Conservation (phyloP, 257 asterid species). For the Striga asiatica region DNA sequence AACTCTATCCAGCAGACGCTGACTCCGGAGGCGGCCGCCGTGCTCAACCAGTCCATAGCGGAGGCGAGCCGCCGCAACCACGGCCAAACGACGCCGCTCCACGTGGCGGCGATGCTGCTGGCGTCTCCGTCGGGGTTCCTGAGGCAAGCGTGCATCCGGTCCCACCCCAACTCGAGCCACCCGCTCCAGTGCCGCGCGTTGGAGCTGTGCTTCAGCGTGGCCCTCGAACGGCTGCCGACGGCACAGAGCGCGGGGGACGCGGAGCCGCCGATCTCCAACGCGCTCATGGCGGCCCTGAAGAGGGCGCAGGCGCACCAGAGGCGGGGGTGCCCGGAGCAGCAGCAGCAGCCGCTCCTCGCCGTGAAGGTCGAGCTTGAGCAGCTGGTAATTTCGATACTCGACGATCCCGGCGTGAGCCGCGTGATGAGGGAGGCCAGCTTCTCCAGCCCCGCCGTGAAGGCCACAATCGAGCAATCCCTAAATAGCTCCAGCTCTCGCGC, state of each 20-base stretch:
- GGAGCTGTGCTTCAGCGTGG: slow-evolving; percentile 86
- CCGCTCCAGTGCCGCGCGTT: slow-evolving; percentile 94
- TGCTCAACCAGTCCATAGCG: slow-evolving; percentile 68
- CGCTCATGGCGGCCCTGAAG: slow-evolving; percentile 72
- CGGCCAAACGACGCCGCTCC: slow-evolving; percentile 91
- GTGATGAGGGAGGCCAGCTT: slow-evolving; percentile 90
- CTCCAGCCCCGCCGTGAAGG: slow-evolving; percentile 78
- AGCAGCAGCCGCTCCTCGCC: slow-evolving; percentile 82
- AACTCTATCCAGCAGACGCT: slow-evolving; percentile 83
- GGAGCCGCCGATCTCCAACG: slow-evolving; percentile 55
- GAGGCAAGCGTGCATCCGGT: slow-evolving; percentile 80
- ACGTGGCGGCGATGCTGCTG: slow-evolving; percentile 87
- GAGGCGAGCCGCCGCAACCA: slow-evolving; percentile 82
- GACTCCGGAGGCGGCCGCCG: slow-evolving; percentile 73
- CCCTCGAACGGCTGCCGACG: slow-evolving; percentile 71
- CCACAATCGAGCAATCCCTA: slow-evolving; percentile 63
- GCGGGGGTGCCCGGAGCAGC: slow-evolving; percentile 84
- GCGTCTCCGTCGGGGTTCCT: slow-evolving; percentile 68
- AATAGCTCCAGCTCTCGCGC: slow-evolving; percentile 19
- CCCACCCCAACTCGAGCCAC: slow-evolving; percentile 89
- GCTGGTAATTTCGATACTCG: slow-evolving; percentile 66
- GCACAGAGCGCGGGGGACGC: slow-evolving; percentile 43
- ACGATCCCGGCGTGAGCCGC: slow-evolving; percentile 83
- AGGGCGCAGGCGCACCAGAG: slow-evolving; percentile 88
- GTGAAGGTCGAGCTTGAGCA: slow-evolving; percentile 86